Conservation (phyloP, 2,329 filamentous ascomycete genomes). For the Zarea fungicola region DNA sequence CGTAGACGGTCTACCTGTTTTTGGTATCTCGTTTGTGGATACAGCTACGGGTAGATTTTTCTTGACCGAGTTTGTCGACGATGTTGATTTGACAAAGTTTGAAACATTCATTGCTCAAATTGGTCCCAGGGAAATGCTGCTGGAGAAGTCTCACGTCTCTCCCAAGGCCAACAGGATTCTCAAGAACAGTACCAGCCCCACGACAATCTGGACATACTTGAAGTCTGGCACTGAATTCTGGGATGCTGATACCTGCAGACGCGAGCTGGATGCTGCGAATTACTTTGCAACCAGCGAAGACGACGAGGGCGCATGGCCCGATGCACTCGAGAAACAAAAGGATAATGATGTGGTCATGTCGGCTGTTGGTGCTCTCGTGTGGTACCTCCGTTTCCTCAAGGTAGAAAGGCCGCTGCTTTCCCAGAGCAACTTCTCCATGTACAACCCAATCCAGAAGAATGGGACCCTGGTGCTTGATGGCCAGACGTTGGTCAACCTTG, state of each 20-base stretch:
- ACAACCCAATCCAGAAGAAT: conserved; percentile 86
- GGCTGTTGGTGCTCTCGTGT: conserved; percentile 79
- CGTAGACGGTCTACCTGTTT: conserved; percentile 68
- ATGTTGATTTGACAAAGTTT: conserved; percentile 90
- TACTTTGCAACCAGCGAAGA: conserved; percentile 66
- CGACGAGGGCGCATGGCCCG: conserved; percentile 67
- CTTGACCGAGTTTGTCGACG: conserved; percentile 86
- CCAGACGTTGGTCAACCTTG: conserved; percentile 95
- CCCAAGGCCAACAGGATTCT: conserved; percentile 87
- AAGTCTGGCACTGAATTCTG: conserved; percentile 88
- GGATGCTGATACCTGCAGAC: conserved; percentile 74
- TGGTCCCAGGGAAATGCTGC: conserved; percentile 76
- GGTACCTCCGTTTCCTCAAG: conserved; percentile 82
- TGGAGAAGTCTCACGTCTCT: conserved; percentile 84
- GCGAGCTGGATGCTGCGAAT: conserved; percentile 71
- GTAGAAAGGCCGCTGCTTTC: conserved; percentile 83
- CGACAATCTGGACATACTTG: conserved; percentile 91
- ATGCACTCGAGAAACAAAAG: conserved; percentile 63
- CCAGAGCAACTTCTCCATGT: conserved; percentile 84
- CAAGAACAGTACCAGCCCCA: conserved; percentile 91
- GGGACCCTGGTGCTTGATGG: conserved; percentile 90
- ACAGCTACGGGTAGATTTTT: conserved; percentile 94
- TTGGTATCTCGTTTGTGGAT: conserved; percentile 91
- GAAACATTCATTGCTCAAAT: conserved; percentile 95
- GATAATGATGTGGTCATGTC: conserved; percentile 84